Evolutionary conservation across 2,329 filamentous ascomycete species (phyloP), one percentile per base, ranked within the genome.

Genomic region (Fusarium chuoi): DNA sequence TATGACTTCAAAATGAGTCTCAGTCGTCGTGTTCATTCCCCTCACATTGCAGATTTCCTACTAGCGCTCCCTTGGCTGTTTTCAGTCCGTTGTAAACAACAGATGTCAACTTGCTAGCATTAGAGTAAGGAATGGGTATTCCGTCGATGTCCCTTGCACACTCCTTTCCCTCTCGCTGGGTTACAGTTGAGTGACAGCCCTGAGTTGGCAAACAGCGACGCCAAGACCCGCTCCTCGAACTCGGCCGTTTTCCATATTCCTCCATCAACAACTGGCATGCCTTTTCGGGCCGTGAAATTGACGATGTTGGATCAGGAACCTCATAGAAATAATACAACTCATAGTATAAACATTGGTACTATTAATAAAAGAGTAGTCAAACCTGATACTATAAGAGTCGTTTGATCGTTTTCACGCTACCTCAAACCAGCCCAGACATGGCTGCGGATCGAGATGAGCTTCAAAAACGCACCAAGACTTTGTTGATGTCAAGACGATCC

Each of bases 251-350:
- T 33, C 33, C 33, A 33, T 33, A 33, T 33, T 33, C 12, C 33
- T 33, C 33, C 33, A 33, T 17, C 20, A 39, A n/a, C 3, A 9
- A 20, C 38, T n/a, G 52, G 13, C 8, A 42, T 56, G 20, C 3
- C 10, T 6, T 30, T 20, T 42, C 26, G 26, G 52, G 52, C 38
- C 36, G 11, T 33, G 3, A 3, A 52, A 22, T 11, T 33, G 33
- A n/a, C 18, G 4, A 26, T 52, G 8, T 36, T 38, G 18, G 8
- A 15, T 5, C 12, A 13, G 10, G n/a, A 52, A 6, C 2, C 11
- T 26, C 18, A 15, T 26, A 5, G 6, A 2, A 20, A 20, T 20
- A 2, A 18, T 52, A 26, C 18, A 11, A 36, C 1, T 14, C 0
- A 2, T 51, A 36, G 18, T 15, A 26, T 22, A 12, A 26, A 26